These are phyloP conservation scores for Plasmodium yoelii DNA, from an alignment of 169 alveolate genomes.

Conservation along the genomic window DNA sequence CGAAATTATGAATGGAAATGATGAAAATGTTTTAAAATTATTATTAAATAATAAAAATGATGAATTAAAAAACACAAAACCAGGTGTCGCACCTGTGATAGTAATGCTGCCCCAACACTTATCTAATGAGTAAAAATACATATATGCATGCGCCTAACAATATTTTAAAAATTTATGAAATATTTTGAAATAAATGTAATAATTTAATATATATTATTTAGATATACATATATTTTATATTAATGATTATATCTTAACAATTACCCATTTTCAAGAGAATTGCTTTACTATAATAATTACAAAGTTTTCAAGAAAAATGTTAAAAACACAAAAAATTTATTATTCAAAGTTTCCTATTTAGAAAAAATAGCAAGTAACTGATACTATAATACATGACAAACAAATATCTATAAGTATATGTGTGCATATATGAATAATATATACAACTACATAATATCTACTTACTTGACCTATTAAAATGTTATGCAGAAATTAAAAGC, in stretches of 20 bases:
- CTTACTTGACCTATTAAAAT: not conserved
- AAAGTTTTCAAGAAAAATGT: slow-evolving; percentile 15
- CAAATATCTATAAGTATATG: not conserved
- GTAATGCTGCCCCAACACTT: slow-evolving; percentile 42
- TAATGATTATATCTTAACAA: not conserved
- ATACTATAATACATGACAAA: not conserved
- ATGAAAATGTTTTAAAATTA: slow-evolving; percentile 53
- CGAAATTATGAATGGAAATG: slow-evolving; percentile 59
- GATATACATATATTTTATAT: too few relatives aligned
- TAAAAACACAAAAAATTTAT: slow-evolving; percentile 41
- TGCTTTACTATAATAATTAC: slow-evolving; percentile 34
- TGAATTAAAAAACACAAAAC: slow-evolving; percentile 3
- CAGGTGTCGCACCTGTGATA: slow-evolving; percentile 34
- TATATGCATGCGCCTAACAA: not conserved
- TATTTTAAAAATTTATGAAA: slow-evolving; percentile 5
- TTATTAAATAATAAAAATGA: slow-evolving; percentile 15
- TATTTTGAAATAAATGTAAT: too few relatives aligned
- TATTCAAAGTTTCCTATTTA: slow-evolving; percentile 47
- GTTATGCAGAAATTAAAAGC: slow-evolving; percentile 38
- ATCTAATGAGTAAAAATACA: slow-evolving; percentile 30
- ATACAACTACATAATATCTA: not conserved
- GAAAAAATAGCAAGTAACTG: slow-evolving; percentile 34
- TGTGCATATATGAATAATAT: not conserved
- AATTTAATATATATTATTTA: too few relatives aligned
- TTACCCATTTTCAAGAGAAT: slow-evolving; percentile 23